phyloP scores from a whole-genome alignment of 179 eudicot species.

The Spinacia oleracea region DNA sequence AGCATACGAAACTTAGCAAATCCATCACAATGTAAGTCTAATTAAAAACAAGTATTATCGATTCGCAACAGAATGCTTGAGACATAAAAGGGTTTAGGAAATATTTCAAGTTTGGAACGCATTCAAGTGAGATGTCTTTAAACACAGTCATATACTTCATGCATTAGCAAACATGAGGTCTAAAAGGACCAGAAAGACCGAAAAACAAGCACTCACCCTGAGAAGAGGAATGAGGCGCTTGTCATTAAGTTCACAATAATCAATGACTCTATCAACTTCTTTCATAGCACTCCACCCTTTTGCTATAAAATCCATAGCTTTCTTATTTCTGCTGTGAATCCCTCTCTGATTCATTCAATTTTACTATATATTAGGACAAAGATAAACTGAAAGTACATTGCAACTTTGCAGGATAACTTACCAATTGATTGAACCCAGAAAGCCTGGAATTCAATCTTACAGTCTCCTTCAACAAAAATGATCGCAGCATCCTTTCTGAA shows the following conservation, averaged over 20 bases:
- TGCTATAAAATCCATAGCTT: slow-evolving; percentile 84
- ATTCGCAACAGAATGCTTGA: not conserved
- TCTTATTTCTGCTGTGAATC: slow-evolving; percentile 86
- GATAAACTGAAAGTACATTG: not conserved
- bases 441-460: slow-evolving; percentile 24
- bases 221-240: slow-evolving; percentile 80
- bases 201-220: slow-evolving; percentile 47
- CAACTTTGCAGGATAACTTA: slow-evolving; percentile 16
- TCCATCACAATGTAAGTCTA: not conserved
- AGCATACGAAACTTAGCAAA: not conserved
- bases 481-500: slow-evolving; percentile 40
- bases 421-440: slow-evolving; percentile 36
- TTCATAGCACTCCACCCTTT: slow-evolving; percentile 92
- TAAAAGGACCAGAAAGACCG: not conserved
- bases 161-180: not conserved
- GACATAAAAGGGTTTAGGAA: not conserved
- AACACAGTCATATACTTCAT: not conserved
- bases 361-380: slow-evolving; percentile 1
- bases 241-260: slow-evolving; percentile 74
- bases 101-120: not conserved
- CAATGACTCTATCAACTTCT: slow-evolving; percentile 95
- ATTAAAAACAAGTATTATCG: not conserved
- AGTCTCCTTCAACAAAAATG: slow-evolving; percentile 32
- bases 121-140: not conserved
- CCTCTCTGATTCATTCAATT: slow-evolving; percentile 49